phyloP scores from a whole-genome alignment of 2,329 filamentous ascomycete genomes.

The Pseudogymnoascus sp. region DNA sequence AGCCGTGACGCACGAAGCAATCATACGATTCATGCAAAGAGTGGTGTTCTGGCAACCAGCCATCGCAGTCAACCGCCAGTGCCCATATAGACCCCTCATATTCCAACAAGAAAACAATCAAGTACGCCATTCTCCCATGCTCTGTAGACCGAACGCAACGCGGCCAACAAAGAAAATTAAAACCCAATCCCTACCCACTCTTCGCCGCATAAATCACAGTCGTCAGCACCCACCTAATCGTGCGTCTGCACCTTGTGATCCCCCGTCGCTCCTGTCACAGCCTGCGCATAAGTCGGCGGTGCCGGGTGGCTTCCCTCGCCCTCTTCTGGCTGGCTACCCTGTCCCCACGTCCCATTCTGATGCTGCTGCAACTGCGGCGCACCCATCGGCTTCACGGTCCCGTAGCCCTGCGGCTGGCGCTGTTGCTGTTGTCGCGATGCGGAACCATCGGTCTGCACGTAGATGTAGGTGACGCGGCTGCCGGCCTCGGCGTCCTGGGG shows the following conservation, averaged over 20 bases:
- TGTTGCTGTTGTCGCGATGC: conserved; percentile 23
- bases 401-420: conserved; percentile 21
- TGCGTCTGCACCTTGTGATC: conserved; percentile 78
- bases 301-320: conserved; percentile 41
- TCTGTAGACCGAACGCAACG: background rate
- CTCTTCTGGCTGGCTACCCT: conserved; percentile 29
- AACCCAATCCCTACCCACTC: background rate
- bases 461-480: conserved; percentile 65
- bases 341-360: conserved; percentile 25
- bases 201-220: background rate
- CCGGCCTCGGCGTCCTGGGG: conserved; percentile 46
- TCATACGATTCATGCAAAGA: background rate
- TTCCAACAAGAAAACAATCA: background rate
- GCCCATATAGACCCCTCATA: background rate
- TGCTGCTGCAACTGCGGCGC: conserved; percentile 29
- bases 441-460: conserved; percentile 44
- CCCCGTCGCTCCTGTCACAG: conserved; percentile 77
- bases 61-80: background rate
- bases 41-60: background rate
- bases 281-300: conserved; percentile 78
- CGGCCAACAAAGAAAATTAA: background rate
- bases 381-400: conserved; percentile 28
- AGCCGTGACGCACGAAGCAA: background rate
- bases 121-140: conserved; percentile 6
- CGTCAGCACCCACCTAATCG: conserved; percentile 18